phyloP scores from a whole-genome alignment of 2,329 filamentous ascomycete genomes.

The Lojkania enalia region DNA sequence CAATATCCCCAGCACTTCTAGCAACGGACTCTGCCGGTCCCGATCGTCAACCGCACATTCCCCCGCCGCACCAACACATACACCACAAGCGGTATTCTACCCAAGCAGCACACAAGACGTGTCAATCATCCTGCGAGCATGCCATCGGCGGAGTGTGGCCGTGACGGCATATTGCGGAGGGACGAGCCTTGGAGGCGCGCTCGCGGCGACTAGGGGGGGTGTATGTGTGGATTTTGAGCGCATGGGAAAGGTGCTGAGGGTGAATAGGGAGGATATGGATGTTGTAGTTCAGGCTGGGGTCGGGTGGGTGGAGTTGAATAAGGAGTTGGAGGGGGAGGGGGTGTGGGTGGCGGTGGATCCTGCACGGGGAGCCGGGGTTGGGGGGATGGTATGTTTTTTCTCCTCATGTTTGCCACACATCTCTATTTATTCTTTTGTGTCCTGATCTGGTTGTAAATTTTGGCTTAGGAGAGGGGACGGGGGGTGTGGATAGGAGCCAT shows the following conservation, averaged over 20 bases:
- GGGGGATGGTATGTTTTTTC: conserved; percentile 70
- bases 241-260: conserved; percentile 74
- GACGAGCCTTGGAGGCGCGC: conserved; percentile 86
- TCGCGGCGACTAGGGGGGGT: conserved; percentile 75
- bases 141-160: conserved; percentile 74
- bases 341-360: conserved; percentile 92
- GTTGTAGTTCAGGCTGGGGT: conserved; percentile 65
- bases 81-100: conserved; percentile 65
- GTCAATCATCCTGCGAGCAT: conserved; percentile 78
- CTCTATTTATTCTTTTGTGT: too few species aligned
- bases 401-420: background rate
- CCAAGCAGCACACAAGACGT: conserved; percentile 78
- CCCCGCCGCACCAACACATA: conserved; percentile 30
- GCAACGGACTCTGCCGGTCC: conserved; percentile 10
- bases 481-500: too few species aligned
- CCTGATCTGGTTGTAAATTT: background rate
- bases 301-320: conserved; percentile 81
- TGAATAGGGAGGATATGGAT: conserved; percentile 70
- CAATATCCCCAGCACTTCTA: conserved; percentile 17
- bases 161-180: conserved; percentile 87
- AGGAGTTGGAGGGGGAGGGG: conserved; percentile 64
- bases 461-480: background rate
- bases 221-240: conserved; percentile 81
- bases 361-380: conserved; percentile 88
- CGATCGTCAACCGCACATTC: conserved; percentile 33